Evolutionary conservation across 495 filamentous ascomycete species (phyloP).

Genomic region (Bacidia rubella): DNA sequence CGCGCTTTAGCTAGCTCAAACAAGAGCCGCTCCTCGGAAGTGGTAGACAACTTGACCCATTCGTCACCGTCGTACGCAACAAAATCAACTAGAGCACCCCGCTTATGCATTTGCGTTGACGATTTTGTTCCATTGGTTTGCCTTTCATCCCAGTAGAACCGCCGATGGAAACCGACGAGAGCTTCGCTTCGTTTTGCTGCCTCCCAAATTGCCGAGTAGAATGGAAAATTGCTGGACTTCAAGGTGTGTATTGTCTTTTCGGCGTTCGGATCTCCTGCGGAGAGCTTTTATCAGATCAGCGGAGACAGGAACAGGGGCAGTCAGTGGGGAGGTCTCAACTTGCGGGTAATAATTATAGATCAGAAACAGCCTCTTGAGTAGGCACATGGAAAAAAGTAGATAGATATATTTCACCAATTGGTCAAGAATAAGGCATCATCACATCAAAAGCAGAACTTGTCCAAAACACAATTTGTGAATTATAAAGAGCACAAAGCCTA

Average conservation of each 20-base stretch:
- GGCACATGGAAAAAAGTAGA: not conserved
- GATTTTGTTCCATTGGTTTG: constrained; percentile 17
- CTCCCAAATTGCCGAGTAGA: constrained; percentile 42
- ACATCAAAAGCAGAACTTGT: not conserved
- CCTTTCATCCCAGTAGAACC: constrained; percentile 38
- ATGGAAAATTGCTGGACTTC: constrained; percentile 44
- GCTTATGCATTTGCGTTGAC: constrained; percentile 26
- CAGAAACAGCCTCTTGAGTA: not conserved
- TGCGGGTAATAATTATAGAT: not conserved
- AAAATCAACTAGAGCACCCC: constrained; percentile 35
- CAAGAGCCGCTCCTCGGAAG: constrained; percentile 41
- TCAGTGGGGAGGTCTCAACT: not conserved
- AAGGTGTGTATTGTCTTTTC: constrained; percentile 31
- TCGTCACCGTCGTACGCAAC: constrained; percentile 40
- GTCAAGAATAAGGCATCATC: not conserved
- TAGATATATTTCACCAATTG: not conserved
- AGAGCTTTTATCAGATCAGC: constrained; percentile 13
- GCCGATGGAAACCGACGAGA: constrained; percentile 38
- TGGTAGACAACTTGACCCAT: constrained; percentile 50
- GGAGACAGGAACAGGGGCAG: too few relatives aligned
- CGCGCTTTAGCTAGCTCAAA: constrained; percentile 53
- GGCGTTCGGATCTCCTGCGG: constrained; percentile 16
- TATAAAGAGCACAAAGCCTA: constrained; percentile 16
- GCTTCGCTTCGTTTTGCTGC: constrained; percentile 32
- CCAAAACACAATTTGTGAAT: not conserved